phyloP scores from a whole-genome alignment of 352 stramenopile species.

The Pythium sukuiense region DNA sequence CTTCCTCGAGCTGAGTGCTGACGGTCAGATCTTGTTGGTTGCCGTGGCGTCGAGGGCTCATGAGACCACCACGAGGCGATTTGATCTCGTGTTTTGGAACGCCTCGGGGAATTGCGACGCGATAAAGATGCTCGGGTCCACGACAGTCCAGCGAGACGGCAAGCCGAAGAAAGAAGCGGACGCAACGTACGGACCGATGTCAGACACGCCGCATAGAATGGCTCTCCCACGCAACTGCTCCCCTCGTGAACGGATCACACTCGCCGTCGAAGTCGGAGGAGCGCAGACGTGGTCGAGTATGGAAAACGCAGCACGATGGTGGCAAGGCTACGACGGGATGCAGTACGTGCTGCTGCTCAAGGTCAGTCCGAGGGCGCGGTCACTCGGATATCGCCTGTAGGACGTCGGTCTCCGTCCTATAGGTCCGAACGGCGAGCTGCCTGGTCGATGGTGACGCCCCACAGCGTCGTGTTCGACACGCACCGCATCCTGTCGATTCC shows the following conservation, averaged over 20 bases:
- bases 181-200: conserved; percentile 21
- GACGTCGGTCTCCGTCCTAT: neutral
- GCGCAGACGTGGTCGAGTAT: neutral
- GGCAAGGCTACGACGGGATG: neutral
- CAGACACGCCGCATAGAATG: neutral
- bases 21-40: conserved; percentile 22
- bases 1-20: conserved; percentile 24
- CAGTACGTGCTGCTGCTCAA: neutral
- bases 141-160: conserved; percentile 12
- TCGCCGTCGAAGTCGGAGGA: neutral
- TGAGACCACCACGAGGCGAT: conserved; percentile 25
- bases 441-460: neutral
- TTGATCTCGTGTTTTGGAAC: conserved; percentile 11
- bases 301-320: neutral
- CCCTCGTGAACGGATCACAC: neutral
- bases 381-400: neutral
- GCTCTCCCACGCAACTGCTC: too few relatives aligned
- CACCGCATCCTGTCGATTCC: neutral
- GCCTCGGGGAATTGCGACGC: conserved; percentile 18
- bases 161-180: conserved; percentile 31
- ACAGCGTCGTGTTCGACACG: neutral
- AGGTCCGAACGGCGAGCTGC: neutral
- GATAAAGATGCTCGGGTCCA: conserved; percentile 18
- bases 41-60: neutral
- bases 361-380: neutral